These are phyloP conservation scores for Backusella australiensis DNA, from an alignment of 192 early-diverging fungal species.

Conservation along the genomic window DNA sequence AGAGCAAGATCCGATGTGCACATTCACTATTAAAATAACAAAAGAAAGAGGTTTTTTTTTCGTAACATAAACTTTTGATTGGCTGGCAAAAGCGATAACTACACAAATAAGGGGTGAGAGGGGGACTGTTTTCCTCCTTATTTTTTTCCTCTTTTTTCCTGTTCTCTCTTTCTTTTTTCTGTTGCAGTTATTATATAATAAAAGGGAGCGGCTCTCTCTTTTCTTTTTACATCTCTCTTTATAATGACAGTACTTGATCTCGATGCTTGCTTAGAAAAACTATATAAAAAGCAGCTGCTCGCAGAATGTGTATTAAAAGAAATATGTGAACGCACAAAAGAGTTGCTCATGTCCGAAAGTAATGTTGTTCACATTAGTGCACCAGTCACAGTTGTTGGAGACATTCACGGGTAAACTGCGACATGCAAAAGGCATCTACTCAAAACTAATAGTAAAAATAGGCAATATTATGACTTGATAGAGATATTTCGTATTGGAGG, in stretches of 20 bases:
- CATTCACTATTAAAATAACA: background rate
- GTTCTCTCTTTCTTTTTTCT: background rate
- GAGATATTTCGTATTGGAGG: constrained; percentile 88
- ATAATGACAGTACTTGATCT: constrained; percentile 63
- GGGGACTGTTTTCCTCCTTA: background rate
- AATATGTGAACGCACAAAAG: constrained; percentile 79
- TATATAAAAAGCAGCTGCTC: constrained; percentile 72
- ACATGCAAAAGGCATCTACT: background rate
- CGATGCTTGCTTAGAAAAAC: constrained; percentile 76
- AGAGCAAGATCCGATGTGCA: background rate
- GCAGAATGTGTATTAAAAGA: constrained; percentile 72
- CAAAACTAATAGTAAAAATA: constrained; percentile 13
- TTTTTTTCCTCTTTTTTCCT: background rate
- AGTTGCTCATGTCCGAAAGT: constrained; percentile 76
- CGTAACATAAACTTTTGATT: background rate
- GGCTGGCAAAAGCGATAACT: background rate
- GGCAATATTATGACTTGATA: constrained; percentile 85
- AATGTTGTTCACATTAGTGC: constrained; percentile 83
- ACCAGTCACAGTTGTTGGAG: constrained; percentile 91
- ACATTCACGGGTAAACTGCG: constrained; percentile 75
- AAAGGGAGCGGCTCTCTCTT: background rate
- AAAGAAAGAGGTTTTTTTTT: background rate
- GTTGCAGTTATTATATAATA: background rate
- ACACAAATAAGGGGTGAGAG: background rate
- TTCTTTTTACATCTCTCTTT: background rate